These are phyloP conservation scores for Deinandra increscens DNA, from an alignment of 129 eudicot genomes.

Conservation along the genomic window DNA sequence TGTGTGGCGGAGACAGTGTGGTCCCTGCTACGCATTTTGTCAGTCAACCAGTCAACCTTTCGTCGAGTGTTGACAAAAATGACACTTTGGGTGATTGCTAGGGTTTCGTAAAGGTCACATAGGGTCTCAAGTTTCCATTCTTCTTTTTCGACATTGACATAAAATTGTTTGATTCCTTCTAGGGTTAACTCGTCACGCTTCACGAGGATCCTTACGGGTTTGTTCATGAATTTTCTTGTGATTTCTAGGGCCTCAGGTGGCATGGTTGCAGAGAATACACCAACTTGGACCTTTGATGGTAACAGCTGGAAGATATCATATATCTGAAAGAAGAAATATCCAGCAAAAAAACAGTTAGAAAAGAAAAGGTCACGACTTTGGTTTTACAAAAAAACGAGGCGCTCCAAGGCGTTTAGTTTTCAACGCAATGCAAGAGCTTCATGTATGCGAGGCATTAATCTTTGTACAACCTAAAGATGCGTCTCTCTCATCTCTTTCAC, in stretches of 20 bases:
- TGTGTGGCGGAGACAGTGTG: constrained; percentile 56
- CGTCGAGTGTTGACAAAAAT: constrained; percentile 53
- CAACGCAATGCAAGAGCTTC: too few species aligned
- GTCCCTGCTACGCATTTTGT: constrained; percentile 54
- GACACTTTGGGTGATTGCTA: constrained; percentile 55
- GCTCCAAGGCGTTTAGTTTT: too few species aligned
- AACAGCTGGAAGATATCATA: constrained; percentile 55
- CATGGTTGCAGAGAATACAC: constrained; percentile 58
- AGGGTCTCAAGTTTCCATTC: constrained; percentile 58
- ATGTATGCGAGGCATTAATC: too few species aligned
- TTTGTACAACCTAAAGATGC: too few species aligned
- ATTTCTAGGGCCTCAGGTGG: constrained; percentile 53
- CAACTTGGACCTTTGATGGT: constrained; percentile 56
- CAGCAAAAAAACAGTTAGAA: neutral
- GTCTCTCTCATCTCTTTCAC: too few species aligned
- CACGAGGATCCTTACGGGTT: constrained; percentile 52
- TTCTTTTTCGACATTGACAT: constrained; percentile 52
- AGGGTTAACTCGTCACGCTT: constrained; percentile 53
- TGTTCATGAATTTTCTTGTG: constrained; percentile 53
- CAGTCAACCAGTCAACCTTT: constrained; percentile 56
- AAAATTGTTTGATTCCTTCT: constrained; percentile 53
- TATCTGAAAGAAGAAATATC: constrained; percentile 28
- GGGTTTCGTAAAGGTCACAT: constrained; percentile 50
- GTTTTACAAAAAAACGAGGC: too few species aligned
- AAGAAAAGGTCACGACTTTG: neutral